phyloP scores from a whole-genome alignment of 1,139 yeast genomes.

The Debaryomycetaceae sp. region DNA sequence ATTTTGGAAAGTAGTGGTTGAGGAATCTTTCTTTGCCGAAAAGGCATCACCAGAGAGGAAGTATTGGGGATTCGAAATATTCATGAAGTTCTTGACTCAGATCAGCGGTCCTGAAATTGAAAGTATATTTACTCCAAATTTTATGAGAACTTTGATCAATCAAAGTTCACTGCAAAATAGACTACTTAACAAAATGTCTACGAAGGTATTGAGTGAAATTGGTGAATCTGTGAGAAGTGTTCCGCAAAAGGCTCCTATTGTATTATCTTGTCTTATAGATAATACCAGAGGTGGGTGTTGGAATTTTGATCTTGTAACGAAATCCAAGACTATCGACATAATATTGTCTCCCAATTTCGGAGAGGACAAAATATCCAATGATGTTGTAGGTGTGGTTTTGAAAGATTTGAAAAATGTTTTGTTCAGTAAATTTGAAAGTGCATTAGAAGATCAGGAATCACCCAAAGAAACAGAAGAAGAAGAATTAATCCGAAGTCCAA shows the following conservation, averaged over 20 bases:
- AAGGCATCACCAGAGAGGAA: slow-evolving; percentile 84
- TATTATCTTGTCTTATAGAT: slow-evolving; percentile 47
- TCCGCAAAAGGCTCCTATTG: slow-evolving; percentile 44
- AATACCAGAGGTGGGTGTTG: slow-evolving; percentile 56
- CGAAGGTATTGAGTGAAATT: slow-evolving; percentile 45
- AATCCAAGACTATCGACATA: slow-evolving; percentile 63
- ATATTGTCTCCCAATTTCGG: slow-evolving; percentile 31
- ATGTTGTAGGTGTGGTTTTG: slow-evolving; percentile 14
- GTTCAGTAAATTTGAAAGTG: slow-evolving; percentile 18
- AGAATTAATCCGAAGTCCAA: slow-evolving; percentile 15
- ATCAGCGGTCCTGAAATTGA: slow-evolving; percentile 30
- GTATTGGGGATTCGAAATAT: slow-evolving; percentile 79
- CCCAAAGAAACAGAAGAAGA: slow-evolving; percentile 9
- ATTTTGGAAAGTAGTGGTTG: slow-evolving; percentile 79
- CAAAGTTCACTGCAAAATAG: slow-evolving; percentile 71
- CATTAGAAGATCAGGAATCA: slow-evolving; percentile 20
- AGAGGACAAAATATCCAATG: slow-evolving; percentile 12
- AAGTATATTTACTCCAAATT: slow-evolving; percentile 61
- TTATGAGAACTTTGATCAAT: slow-evolving; percentile 71
- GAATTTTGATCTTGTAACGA: slow-evolving; percentile 78
- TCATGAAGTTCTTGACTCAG: slow-evolving; percentile 44
- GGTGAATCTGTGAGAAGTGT: slow-evolving; percentile 32
- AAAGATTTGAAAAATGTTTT: slow-evolving; percentile 22
- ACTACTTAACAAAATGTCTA: slow-evolving; percentile 64
- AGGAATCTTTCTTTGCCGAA: slow-evolving; percentile 73